Evolutionary conservation across 2,329 filamentous ascomycete species (phyloP), one percentile per base, ranked within the genome.

Genomic region (Grosmannia serpens): DNA sequence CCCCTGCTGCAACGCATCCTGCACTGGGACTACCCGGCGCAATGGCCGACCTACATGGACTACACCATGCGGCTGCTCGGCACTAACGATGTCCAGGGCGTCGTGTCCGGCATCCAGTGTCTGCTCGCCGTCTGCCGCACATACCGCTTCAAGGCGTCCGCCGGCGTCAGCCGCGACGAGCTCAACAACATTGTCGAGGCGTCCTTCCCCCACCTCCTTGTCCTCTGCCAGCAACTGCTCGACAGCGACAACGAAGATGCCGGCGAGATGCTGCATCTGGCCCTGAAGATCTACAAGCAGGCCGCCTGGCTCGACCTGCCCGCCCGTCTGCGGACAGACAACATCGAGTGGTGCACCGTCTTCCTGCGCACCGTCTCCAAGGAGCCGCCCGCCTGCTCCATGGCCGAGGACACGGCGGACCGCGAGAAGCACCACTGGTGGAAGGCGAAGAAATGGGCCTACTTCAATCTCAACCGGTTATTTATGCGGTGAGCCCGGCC

Each of bases 371-470:
- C 95, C 56, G 88, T 97, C 41, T 86, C 87, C 65, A 97, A 97
- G 73, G 77, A 86, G 26, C 85, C 89, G 41, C 94, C 94, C 5
- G 80, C 87, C 58, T 84, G 80, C 65, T 87, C 91, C 41, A 85
- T 97, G 81, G 72, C 78, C 59, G 90, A 95, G 61, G 89, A 85
- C 60, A 75, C 87, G 56, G 85, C 89, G 60, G 92, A 97, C 69
- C 84, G 94, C 59, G 94, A 97, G 73, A 83, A 87, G 67, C 91
- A 96, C 70, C 91, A 96, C 72, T 99, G 94, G 92, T 99, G 92
- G 92, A 99, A 97, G 78, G 89, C 91, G 63, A 97, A 97, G 85
- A 99, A 99, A 74, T 97, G 94, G 94, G 88, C 92, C 17, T 99
- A 96, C 73, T 95, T 94, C 68, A 97, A 97, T 73, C 75, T 99